phyloP scores from a whole-genome alignment of 768 basidiomycete genomes.

The Boletus tomentosulus region DNA sequence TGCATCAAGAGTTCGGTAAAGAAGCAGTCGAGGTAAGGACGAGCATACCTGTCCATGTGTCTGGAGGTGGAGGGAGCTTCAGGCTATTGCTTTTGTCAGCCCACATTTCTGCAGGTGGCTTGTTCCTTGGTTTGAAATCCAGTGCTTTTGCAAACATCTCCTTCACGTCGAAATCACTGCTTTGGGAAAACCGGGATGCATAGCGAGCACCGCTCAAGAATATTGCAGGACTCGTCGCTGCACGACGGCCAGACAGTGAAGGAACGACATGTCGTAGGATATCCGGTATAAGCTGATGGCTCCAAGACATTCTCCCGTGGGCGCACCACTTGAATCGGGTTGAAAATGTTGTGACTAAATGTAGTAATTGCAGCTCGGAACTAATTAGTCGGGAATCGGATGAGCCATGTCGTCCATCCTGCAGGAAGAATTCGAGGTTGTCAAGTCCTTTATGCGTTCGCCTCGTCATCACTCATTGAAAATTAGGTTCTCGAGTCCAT shows the following conservation, averaged over 20 bases:
- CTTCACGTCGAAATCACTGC: conserved; percentile 5
- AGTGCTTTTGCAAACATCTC: conserved; percentile 15
- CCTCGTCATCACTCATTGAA: conserved; percentile 9
- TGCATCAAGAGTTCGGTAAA: conserved; percentile 26
- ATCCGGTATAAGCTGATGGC: conserved; percentile 9
- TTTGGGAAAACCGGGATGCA: conserved; percentile 4
- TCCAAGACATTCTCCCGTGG: conserved; percentile 18
- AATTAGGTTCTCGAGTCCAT: conserved; percentile 88
- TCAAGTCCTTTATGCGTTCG: conserved; percentile 8
- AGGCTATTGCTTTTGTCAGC: conserved; percentile 19
- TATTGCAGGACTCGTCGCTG: background rate
- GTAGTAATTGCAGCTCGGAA: conserved; percentile 15
- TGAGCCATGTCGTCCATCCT: conserved; percentile 56
- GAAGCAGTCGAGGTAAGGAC: background rate
- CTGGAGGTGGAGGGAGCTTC: conserved; percentile 35
- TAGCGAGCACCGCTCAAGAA: conserved; percentile 7
- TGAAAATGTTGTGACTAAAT: conserved; percentile 14
- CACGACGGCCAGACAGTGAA: background rate
- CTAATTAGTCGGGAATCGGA: conserved; percentile 25
- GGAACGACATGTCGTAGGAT: conserved; percentile 11
- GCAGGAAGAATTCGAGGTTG: conserved; percentile 88
- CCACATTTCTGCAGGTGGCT: conserved; percentile 38
- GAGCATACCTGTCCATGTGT: conserved; percentile 50
- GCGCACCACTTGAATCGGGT: background rate
- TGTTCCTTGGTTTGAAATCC: conserved; percentile 11